Evolutionary conservation across 257 asterid species (phyloP).

Genomic region (Solanum phureja): DNA sequence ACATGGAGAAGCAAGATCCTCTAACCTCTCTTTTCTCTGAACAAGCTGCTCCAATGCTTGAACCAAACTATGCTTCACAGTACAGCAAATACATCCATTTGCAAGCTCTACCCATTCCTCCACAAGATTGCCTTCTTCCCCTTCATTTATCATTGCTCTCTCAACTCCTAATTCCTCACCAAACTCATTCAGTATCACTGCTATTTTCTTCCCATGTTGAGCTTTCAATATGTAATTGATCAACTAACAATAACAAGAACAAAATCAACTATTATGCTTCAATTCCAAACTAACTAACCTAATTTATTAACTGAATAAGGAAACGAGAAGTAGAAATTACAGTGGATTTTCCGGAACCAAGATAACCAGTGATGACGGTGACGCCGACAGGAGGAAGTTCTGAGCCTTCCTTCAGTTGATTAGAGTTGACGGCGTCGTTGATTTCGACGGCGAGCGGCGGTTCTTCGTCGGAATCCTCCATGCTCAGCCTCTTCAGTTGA

Average conservation of each 20-base stretch:
- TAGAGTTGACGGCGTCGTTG: constrained; percentile 13
- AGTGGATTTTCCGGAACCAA: constrained; percentile 98
- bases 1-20: neutral
- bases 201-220: constrained; percentile 85
- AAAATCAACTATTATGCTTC: neutral
- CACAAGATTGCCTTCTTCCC: constrained; percentile 84
- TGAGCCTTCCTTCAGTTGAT: constrained; percentile 10
- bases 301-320: neutral
- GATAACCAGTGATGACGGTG: constrained; percentile 94
- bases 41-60: constrained; percentile 98
- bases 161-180: constrained; percentile 98
- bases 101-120: constrained; percentile 99
- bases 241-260: constrained; percentile 26
- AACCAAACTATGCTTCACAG: constrained; percentile 94
- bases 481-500: constrained; percentile 1
- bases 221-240: constrained; percentile 67
- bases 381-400: constrained; percentile 68
- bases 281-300: neutral
- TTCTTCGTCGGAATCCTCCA: constrained; percentile 72
- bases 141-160: constrained; percentile 97
- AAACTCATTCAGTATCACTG: constrained; percentile 88
- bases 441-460: constrained; percentile 85
- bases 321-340: constrained; percentile 15
- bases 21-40: constrained; percentile 86
- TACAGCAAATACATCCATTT: constrained; percentile 93